Base-by-base conservation (phyloP, 2,329 filamentous ascomycete species). In the Zymoseptoria passerinii region DNA sequence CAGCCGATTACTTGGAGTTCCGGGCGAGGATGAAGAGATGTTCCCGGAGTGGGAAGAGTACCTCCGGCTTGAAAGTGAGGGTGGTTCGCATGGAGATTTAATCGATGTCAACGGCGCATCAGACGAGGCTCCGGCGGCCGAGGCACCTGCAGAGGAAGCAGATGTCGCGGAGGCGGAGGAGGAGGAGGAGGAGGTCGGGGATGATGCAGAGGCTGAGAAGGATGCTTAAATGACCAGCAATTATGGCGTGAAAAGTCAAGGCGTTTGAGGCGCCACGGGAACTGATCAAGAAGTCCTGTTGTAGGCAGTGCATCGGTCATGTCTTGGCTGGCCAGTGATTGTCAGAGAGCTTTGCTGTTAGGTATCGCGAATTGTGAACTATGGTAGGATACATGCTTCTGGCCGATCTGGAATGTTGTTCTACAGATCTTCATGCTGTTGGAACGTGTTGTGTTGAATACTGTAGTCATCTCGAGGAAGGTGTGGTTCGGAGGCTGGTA, bases 41-140 rank as follows among this genome's bases (percentile, higher is more conserved):
- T 99, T 99, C 77, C 92, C 92, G 0, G 90, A 96, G 69, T 99
- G 94, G 94, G 89, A 96, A 4, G 88, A 94, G 74, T 96, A 90
- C 79, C 72, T 97, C 66, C 81, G 82, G 69, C 72, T 96, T 62
- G 94, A 97, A 77, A 83, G 81, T 59, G 86, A 91, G 67, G 88
- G 88, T 2, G 80, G 78, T 3, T 72, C 64, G 58, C 74, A 64
- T 62, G 77, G 68, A 70, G 71, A 60, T 71, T 70, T 63, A 68
- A 75, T 71, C 48, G 70, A 75, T 54, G 74, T 75, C 35, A 74
- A 74, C 56, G 71, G 69, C 7, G 67, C 61, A 69, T 58, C 62
- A 8, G 68, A 66, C 0, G 61, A 63, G 23, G 62, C 28, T 0
- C 60, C 58, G 23, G 61, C 54, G 18, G 56, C 54, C 3, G 57